These are phyloP conservation scores for Fusarium zealandicum DNA, from an alignment of 2,329 filamentous ascomycete species.

Conservation along the genomic window DNA sequence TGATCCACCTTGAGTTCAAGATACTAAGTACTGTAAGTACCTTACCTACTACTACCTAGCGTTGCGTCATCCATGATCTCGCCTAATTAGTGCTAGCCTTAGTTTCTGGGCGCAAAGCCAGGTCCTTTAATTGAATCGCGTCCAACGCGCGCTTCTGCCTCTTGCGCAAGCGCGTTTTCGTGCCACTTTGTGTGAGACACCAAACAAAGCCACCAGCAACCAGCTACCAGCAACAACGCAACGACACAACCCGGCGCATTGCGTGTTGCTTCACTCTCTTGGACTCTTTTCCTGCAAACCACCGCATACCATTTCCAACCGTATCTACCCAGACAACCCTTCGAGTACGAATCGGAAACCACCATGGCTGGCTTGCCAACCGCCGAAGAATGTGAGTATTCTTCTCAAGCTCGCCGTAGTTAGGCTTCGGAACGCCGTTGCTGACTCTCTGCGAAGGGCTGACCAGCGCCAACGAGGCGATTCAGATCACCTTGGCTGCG, in stretches of 20 bases:
- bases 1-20: too few species aligned
- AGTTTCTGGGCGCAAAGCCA: slow-evolving; percentile 28
- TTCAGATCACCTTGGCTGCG: slow-evolving; percentile 66
- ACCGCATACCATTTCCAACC: slow-evolving; percentile 4
- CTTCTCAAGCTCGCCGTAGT: background rate
- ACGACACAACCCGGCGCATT: slow-evolving; percentile 13
- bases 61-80: slow-evolving; percentile 39
- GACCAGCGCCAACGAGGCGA: slow-evolving; percentile 65
- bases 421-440: background rate
- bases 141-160: slow-evolving; percentile 8
- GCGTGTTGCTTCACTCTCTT: slow-evolving; percentile 1
- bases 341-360: background rate
- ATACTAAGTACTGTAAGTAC: background rate
- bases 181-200: background rate
- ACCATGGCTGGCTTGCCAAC: slow-evolving; percentile 44
- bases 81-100: slow-evolving; percentile 12
- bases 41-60: too few species aligned
- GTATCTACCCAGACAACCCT: background rate
- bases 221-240: slow-evolving; percentile 4
- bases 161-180: slow-evolving; percentile 18
- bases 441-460: slow-evolving; percentile 57
- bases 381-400: slow-evolving; percentile 46
- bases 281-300: background rate
- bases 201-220: too few species aligned
- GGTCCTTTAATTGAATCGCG: slow-evolving; percentile 33